A percentile compares a stretch with the other conserved stretches of the same genome.
Evolutionary conservation across 1,284 basidiomycete species (phyloP).

Genomic region (Fomitopsis pinicola): DNA sequence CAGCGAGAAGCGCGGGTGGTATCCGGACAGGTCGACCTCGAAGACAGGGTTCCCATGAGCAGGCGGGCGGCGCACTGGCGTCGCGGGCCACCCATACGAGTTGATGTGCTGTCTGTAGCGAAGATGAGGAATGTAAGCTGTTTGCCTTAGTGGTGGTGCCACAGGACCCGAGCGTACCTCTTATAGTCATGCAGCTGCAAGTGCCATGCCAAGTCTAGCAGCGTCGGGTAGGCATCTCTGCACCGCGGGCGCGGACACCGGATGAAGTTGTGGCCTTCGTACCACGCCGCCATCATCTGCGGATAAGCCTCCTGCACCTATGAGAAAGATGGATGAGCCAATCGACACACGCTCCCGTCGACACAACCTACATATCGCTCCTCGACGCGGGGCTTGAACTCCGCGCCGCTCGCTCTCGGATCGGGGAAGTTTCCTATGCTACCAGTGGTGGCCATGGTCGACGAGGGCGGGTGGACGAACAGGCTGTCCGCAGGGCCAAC

Average conservation of each 20-base stretch:
- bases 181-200: background rate
- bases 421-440: background rate
- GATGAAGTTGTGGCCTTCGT: background rate
- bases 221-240: background rate
- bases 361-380: background rate
- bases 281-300: slow-evolving; percentile 1
- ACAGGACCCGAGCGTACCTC: background rate
- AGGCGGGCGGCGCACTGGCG: background rate
- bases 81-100: background rate
- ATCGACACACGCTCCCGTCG: background rate
- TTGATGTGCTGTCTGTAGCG: background rate
- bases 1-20: background rate
- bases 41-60: background rate
- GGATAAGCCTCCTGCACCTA: background rate
- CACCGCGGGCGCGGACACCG: background rate
- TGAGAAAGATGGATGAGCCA: background rate
- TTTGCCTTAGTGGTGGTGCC: too few relatives aligned
- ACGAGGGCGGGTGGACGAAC: background rate
- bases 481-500: background rate
- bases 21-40: background rate
- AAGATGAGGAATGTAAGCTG: too few relatives aligned
- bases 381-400: background rate
- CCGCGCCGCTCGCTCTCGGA: background rate
- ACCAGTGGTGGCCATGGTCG: background rate
- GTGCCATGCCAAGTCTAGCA: background rate